Percentiles rank a stretch among this genome's conserved stretches.
phyloP scores from a whole-genome alignment of 2,329 filamentous ascomycete genomes.

The Ceratocystis cubensis region DNA sequence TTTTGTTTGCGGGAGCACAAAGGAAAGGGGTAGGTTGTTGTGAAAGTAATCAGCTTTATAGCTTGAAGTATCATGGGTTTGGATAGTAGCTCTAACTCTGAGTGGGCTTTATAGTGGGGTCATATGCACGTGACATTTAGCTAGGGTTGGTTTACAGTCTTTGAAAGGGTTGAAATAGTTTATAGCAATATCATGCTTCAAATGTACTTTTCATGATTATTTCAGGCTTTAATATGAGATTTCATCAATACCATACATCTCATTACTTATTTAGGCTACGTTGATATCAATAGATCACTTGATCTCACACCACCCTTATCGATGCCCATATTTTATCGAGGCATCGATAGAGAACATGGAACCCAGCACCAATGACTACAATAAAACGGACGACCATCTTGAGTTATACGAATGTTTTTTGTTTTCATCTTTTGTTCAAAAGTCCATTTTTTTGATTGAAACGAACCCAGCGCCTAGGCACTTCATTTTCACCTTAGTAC shows the following conservation, averaged over 20 bases:
- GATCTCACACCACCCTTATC: neutral
- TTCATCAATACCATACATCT: too few species aligned
- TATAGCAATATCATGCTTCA: too few species aligned
- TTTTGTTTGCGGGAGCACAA: neutral
- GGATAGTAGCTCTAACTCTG: neutral
- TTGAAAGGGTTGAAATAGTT: too few species aligned
- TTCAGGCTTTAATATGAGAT: too few species aligned
- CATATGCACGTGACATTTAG: too few species aligned
- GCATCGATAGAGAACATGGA: neutral
- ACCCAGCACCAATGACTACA: neutral
- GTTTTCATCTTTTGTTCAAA: slow-evolving; percentile 19
- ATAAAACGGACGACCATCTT: slow-evolving; percentile 4
- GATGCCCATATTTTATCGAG: neutral
- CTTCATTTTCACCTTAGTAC: slow-evolving; percentile 21
- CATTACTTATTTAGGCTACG: too few species aligned
- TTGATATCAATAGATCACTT: too few species aligned
- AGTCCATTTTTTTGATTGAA: slow-evolving; percentile 22
- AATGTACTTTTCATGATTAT: too few species aligned
- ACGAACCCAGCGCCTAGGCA: slow-evolving; percentile 20
- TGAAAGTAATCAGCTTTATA: neutral
- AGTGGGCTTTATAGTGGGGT: neutral
- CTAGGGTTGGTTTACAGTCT: too few species aligned
- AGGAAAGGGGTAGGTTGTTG: too few species aligned
- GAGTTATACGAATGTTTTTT: slow-evolving; percentile 17
- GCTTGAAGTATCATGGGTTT: neutral